Conservation (phyloP, 805 yeast genomes). For the Debaryomyces tyrocola region DNA sequence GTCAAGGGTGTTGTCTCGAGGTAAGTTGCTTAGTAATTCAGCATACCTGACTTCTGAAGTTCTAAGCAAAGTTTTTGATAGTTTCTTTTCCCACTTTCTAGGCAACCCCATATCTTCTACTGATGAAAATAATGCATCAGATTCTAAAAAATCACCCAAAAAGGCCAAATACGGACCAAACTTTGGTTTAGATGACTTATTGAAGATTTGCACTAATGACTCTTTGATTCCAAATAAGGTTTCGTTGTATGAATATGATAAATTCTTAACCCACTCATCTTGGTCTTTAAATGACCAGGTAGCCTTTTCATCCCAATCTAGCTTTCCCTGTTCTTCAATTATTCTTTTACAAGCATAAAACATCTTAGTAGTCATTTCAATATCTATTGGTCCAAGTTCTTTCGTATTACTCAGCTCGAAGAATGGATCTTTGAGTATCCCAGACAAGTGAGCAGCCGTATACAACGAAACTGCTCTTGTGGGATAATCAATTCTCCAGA, state of each 20-base stretch:
- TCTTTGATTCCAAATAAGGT: conserved; percentile 47
- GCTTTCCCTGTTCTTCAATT: conserved; percentile 28
- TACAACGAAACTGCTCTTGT: conserved; percentile 51
- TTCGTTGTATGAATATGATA: conserved; percentile 47
- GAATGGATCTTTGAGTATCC: conserved; percentile 29
- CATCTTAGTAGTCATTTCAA: conserved; percentile 23
- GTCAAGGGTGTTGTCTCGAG: conserved; percentile 54
- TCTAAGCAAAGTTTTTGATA: conserved; percentile 34
- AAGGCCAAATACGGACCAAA: conserved; percentile 53
- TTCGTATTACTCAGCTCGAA: conserved; percentile 13
- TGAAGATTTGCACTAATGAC: conserved; percentile 41
- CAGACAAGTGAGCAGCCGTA: conserved; percentile 45
- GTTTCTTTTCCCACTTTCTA: conserved; percentile 47
- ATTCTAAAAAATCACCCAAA: conserved; percentile 50
- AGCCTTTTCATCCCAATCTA: conserved; percentile 30
- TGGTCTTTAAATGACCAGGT: conserved; percentile 46
- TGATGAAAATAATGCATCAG: conserved; percentile 44
- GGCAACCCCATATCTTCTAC: conserved; percentile 35
- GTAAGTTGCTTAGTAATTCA: conserved; percentile 46
- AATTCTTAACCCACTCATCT: conserved; percentile 48
- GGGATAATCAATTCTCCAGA: conserved; percentile 59
- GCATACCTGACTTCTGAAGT: conserved; percentile 41
- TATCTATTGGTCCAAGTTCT: conserved; percentile 32
- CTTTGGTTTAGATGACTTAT: conserved; percentile 49
- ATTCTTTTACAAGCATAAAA: conserved; percentile 29